Conservation (phyloP, 768 basidiomycete genomes). For the Cystobasidium tubakii region DNA sequence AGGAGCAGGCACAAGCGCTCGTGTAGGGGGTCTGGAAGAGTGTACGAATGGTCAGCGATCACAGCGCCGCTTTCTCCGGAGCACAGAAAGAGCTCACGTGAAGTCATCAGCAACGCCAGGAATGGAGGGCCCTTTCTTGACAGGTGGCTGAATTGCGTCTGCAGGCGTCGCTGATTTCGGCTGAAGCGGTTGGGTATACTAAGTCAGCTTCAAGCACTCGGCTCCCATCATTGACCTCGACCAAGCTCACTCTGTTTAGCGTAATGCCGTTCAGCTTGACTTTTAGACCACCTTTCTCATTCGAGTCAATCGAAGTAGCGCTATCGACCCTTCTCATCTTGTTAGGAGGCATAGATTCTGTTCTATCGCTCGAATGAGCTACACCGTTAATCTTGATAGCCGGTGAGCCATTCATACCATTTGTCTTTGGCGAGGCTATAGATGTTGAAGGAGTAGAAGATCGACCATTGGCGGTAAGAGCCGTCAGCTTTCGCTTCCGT, state of each 20-base stretch:
- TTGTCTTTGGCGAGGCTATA: background rate
- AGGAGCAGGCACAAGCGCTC: constrained; percentile 39
- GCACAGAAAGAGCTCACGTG: background rate
- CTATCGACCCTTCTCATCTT: constrained; percentile 24
- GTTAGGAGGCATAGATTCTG: constrained; percentile 17
- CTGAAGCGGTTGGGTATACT: background rate
- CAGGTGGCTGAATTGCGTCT: background rate
- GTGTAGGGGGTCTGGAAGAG: constrained; percentile 39
- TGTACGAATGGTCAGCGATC: background rate
- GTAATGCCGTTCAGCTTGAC: constrained; percentile 17
- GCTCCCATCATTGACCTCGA: background rate
- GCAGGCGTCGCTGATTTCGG: constrained; percentile 10
- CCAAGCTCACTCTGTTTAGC: constrained; percentile 8
- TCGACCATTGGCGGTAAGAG: background rate
- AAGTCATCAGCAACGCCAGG: constrained; percentile 18
- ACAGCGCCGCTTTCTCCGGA: background rate
- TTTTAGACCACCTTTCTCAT: background rate
- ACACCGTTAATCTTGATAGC: background rate
- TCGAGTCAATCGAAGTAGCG: constrained; percentile 14
- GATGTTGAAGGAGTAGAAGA: background rate
- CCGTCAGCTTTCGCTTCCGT: constrained; percentile 24
- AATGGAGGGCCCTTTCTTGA: constrained; percentile 18
- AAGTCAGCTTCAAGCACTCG: background rate
- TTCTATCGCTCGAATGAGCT: background rate
- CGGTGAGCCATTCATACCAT: constrained; percentile 22